phyloP scores from a whole-genome alignment of 495 filamentous ascomycete species.

The Penicillium silybi region DNA sequence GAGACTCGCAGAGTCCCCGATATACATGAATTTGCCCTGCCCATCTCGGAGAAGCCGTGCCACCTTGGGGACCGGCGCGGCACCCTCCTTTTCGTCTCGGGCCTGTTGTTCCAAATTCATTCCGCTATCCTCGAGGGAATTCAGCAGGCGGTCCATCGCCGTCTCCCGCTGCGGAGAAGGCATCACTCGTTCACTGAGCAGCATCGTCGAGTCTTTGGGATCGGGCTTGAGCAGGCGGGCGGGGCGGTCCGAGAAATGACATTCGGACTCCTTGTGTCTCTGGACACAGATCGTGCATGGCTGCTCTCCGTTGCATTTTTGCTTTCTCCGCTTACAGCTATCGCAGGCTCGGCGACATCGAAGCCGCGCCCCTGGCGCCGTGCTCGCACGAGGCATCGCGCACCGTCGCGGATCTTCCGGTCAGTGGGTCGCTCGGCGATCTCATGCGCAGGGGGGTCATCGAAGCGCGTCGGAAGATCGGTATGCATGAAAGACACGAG shows the following conservation, averaged over 20 bases:
- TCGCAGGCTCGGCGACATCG: slow-evolving; percentile 58
- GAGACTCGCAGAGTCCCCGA: slow-evolving; percentile 69
- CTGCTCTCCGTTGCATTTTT: slow-evolving; percentile 72
- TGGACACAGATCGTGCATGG: slow-evolving; percentile 66
- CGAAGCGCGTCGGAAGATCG: neutral
- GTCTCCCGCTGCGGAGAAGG: slow-evolving; percentile 36
- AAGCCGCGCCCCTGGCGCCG: slow-evolving; percentile 32
- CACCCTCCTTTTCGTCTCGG: slow-evolving; percentile 37
- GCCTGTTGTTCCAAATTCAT: slow-evolving; percentile 33
- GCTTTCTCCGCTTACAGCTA: slow-evolving; percentile 74
- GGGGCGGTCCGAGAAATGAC: slow-evolving; percentile 43
- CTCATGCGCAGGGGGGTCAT: neutral
- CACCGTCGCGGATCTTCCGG: slow-evolving; percentile 6
- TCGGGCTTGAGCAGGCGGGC: slow-evolving; percentile 36
- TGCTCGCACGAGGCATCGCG: slow-evolving; percentile 39
- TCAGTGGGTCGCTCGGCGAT: neutral
- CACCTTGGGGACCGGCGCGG: slow-evolving; percentile 40
- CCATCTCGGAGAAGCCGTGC: slow-evolving; percentile 53
- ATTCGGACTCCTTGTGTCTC: slow-evolving; percentile 48
- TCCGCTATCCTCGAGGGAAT: slow-evolving; percentile 35
- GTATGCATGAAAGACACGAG: neutral
- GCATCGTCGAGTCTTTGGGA: slow-evolving; percentile 33
- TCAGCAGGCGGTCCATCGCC: slow-evolving; percentile 39
- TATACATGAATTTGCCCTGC: slow-evolving; percentile 57
- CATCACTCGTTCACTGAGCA: slow-evolving; percentile 36